phyloP scores from a whole-genome alignment of 305 asterid genomes.

The Plantago coronopus region DNA sequence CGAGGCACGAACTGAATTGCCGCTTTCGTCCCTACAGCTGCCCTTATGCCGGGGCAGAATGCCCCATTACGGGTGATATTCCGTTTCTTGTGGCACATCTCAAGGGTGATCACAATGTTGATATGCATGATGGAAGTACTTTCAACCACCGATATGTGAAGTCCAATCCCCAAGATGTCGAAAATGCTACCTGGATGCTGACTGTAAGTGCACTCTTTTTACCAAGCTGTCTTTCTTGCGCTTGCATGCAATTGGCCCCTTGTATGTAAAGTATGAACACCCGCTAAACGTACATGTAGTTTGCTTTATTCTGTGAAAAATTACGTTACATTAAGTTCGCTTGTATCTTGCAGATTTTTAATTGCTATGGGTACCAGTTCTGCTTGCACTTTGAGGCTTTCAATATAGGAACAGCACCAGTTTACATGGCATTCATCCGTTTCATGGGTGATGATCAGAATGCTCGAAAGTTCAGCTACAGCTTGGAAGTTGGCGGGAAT shows the following conservation, averaged over 20 bases:
- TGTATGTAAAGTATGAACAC: neutral
- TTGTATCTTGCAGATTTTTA: constrained; percentile 48
- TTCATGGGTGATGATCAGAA: constrained; percentile 79
- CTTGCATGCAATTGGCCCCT: neutral
- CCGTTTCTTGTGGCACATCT: constrained; percentile 67
- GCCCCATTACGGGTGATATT: constrained; percentile 62
- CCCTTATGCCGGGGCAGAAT: constrained; percentile 81
- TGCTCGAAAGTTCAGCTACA: constrained; percentile 59
- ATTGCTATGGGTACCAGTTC: constrained; percentile 67
- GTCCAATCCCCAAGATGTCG: constrained; percentile 72
- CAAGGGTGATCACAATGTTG: constrained; percentile 75
- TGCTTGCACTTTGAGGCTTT: constrained; percentile 80
- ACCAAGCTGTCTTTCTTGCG: neutral
- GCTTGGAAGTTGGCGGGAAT: constrained; percentile 60
- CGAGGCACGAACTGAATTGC: constrained; percentile 66
- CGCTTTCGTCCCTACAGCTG: constrained; percentile 66
- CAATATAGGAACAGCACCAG: constrained; percentile 63
- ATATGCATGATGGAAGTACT: constrained; percentile 74
- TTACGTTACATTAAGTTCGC: neutral
- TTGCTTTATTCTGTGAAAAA: neutral
- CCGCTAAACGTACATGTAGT: neutral
- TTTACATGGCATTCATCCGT: constrained; percentile 76
- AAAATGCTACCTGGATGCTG: constrained; percentile 85
- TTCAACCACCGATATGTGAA: constrained; percentile 82
- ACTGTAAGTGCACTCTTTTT: constrained; percentile 50